Base-by-base conservation (phyloP, 2,329 filamentous ascomycete genomes). In the Cladophialophora chaetospira region DNA sequence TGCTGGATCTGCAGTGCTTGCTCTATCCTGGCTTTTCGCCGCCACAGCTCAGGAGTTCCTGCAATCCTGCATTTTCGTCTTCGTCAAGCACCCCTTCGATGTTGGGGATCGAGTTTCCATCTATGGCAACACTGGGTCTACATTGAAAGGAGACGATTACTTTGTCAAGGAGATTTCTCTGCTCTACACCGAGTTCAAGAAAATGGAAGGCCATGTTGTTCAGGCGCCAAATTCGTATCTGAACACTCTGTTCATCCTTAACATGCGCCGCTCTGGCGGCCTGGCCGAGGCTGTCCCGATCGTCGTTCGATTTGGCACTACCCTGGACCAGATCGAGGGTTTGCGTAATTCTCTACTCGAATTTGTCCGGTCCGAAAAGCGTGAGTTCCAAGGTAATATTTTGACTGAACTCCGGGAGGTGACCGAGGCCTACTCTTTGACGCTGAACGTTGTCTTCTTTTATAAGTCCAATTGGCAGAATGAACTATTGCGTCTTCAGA, bases 391-490 rank as follows among this genome's bases (percentile, higher is more conserved):
- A 66, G 79, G 81, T 60, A 93, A 92, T 63, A 91, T 96, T 55
- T 82, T 96, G 33, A 95, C 90, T 0, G 91, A 96, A 72, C 79
- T 97, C 65, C 84, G 83, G 21, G 84, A 85, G 6, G 86, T 97
- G 49, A 85, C 87, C 21, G 87, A 96, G 66, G 89, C 91, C 31
- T 90, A 93, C 70, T 89, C 88, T 4, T 87, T 96, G 68, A 91
- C 86, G 3, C 82, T 97, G 68, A 97, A 96, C 72, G 85, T 97
- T 55, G 87, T 97, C 68, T 96, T 96, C 78, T 97, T 97, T 79
- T 96, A 97, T 82, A 97, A 97, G 73, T 91, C 88, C 57, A 97
- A 93, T 72, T 97, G 89, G 83, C 93, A 97, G 71, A 97, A 97
- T 70, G 93, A 97, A 70, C 79, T 95, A 42, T 80, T 97, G 21